Conservation (phyloP, 306 rosid species). For the Herpetospermum pedunculosum region DNA sequence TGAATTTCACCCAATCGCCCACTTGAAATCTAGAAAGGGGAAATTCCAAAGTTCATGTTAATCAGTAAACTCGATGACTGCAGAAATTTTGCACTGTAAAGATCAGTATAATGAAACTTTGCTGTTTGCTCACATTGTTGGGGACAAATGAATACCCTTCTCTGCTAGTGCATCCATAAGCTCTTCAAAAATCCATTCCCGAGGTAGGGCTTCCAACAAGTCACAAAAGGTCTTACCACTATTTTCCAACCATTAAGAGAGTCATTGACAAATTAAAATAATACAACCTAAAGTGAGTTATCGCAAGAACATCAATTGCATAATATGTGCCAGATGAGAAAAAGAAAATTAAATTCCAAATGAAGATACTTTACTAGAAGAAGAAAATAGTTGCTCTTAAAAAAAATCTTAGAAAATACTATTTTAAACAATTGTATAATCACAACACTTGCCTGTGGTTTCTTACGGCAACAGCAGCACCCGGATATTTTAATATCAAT, state of each 20-base stretch:
- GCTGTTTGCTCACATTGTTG: constrained; percentile 46
- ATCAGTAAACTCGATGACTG: not conserved
- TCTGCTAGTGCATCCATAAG: constrained; percentile 75
- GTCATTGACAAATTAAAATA: not conserved
- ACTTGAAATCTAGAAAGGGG: constrained; percentile 55
- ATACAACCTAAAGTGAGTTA: not conserved
- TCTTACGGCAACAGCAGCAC: constrained; percentile 80
- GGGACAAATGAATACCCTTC: constrained; percentile 74
- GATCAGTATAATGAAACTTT: constrained; percentile 5
- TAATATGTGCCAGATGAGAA: not conserved
- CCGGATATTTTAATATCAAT: constrained; percentile 63
- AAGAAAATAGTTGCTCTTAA: not conserved
- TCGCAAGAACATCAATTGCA: constrained; percentile 5
- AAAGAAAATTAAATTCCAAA: not conserved
- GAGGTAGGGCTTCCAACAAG: constrained; percentile 85
- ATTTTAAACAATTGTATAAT: not conserved
- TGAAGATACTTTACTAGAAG: not conserved
- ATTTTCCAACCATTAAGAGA: constrained; percentile 11
- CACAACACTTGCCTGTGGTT: constrained; percentile 65
- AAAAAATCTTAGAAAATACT: not conserved
- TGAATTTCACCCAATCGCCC: constrained; percentile 95
- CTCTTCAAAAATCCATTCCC: constrained; percentile 96
- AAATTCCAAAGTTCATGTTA: not conserved
- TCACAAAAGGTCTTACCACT: constrained; percentile 92
- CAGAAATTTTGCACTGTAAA: constrained; percentile 3